phyloP scores from a whole-genome alignment of 768 basidiomycete species.

The Phylloporus sp. region DNA sequence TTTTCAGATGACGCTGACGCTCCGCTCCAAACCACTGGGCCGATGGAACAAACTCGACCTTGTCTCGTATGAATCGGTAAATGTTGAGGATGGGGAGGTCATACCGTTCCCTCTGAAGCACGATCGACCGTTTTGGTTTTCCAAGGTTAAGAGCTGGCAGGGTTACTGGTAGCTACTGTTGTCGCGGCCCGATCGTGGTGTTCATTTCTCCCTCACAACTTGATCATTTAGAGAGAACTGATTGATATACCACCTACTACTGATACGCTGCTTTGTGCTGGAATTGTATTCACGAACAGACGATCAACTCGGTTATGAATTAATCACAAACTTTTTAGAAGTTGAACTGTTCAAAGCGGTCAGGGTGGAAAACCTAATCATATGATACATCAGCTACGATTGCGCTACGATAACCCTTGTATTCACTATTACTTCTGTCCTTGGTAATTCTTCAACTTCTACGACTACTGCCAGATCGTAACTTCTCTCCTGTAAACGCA shows the following conservation, averaged over 20 bases:
- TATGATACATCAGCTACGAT: slow-evolving; percentile 31
- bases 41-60: slow-evolving; percentile 83
- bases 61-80: slow-evolving; percentile 67
- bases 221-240: not conserved
- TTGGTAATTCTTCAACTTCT: slow-evolving; percentile 20
- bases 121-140: slow-evolving; percentile 92
- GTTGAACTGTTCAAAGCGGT: too few relatives aligned
- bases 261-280: not conserved
- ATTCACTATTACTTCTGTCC: slow-evolving; percentile 32
- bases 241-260: not conserved
- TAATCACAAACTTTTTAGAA: too few relatives aligned
- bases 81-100: slow-evolving; percentile 71
- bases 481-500: slow-evolving; percentile 19
- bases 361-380: slow-evolving; percentile 5
- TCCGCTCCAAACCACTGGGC: slow-evolving; percentile 72
- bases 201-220: not conserved
- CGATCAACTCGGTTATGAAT: not conserved
- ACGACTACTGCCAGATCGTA: slow-evolving; percentile 26
- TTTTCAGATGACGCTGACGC: slow-evolving; percentile 68
- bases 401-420: slow-evolving; percentile 24
- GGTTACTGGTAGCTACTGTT: slow-evolving; percentile 17
- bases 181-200: too few relatives aligned
- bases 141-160: slow-evolving; percentile 73
- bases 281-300: not conserved
- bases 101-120: slow-evolving; percentile 70